Percentiles rank a stretch among this genome's conserved stretches.
Conservation (phyloP, 2,329 filamentous ascomycete genomes). For the Capronia americana region DNA sequence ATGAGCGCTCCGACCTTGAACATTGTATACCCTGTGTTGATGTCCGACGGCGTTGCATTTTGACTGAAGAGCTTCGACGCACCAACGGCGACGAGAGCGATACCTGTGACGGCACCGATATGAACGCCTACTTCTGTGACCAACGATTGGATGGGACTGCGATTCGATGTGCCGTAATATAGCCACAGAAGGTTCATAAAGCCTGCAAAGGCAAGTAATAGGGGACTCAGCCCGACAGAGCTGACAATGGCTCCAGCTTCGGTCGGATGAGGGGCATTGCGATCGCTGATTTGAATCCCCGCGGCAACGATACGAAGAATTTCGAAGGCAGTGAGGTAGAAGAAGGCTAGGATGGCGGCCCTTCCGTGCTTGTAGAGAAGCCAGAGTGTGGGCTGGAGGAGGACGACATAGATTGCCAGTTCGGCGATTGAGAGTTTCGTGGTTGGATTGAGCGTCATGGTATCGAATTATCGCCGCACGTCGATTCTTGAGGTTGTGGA, state of each 20-base stretch:
- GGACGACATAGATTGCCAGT: constrained; percentile 46
- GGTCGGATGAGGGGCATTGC: constrained; percentile 28
- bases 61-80: constrained; percentile 18
- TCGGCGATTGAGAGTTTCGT: constrained; percentile 29
- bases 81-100: constrained; percentile 21
- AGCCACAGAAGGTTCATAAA: constrained; percentile 49
- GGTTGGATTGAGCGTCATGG: constrained; percentile 26
- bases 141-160: background rate
- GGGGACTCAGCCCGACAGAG: constrained; percentile 50
- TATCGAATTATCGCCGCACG: background rate
- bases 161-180: constrained; percentile 7
- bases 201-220: constrained; percentile 43
- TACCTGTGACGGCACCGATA: constrained; percentile 21
- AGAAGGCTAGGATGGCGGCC: constrained; percentile 49
- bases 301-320: constrained; percentile 47
- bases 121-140: constrained; percentile 14
- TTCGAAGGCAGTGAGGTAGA: constrained; percentile 50
- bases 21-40: constrained; percentile 19
- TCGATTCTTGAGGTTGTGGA: background rate
- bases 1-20: constrained; percentile 19
- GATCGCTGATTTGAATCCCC: constrained; percentile 40
- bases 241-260: constrained; percentile 46
- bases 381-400: constrained; percentile 44
- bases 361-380: constrained; percentile 46
- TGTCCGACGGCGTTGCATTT: constrained; percentile 6